A percentile compares a stretch with the other conserved stretches of the same genome.
These are phyloP conservation scores for Haplosporangium sp. DNA, from an alignment of 371 early-diverging fungal species.

Conservation along the genomic window DNA sequence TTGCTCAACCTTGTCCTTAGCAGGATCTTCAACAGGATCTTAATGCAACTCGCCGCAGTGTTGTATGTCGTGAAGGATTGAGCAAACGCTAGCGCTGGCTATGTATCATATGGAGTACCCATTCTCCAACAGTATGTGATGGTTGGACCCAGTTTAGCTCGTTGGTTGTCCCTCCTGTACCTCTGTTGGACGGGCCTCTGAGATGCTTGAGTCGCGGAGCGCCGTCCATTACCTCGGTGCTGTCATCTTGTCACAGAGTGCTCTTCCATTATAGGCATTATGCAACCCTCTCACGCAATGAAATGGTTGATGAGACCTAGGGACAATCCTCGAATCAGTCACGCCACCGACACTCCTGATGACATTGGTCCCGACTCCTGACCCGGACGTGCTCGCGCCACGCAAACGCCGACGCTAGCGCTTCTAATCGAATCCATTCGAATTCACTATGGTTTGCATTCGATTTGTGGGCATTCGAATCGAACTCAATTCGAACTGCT, in stretches of 20 bases:
- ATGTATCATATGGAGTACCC: constrained; percentile 14
- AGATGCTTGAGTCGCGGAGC: constrained; percentile 20
- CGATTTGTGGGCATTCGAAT: too few species aligned
- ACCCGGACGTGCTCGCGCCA: constrained; percentile 13
- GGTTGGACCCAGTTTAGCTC: constrained; percentile 20
- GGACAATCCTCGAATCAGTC: not conserved
- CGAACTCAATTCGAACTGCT: too few species aligned
- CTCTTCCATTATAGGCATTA: not conserved
- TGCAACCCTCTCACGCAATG: not conserved
- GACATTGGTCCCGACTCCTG: too few species aligned
- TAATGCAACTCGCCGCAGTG: not conserved
- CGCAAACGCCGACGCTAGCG: constrained; percentile 19
- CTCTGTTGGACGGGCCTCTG: constrained; percentile 17
- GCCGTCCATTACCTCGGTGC: constrained; percentile 16
- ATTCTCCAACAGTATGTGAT: constrained; percentile 20
- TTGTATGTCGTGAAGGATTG: constrained; percentile 9
- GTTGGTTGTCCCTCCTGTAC: constrained; percentile 20
- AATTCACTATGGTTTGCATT: too few species aligned
- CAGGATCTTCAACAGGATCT: constrained; percentile 26
- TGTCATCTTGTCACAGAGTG: constrained; percentile 1
- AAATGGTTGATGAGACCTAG: not conserved
- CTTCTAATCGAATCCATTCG: too few species aligned
- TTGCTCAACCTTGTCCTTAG: constrained; percentile 9
- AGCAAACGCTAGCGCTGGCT: constrained; percentile 9
- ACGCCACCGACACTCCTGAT: not conserved